Evolutionary conservation across 202 grass and related monocot species (phyloP).

Genomic region (Eragrostis tef): DNA sequence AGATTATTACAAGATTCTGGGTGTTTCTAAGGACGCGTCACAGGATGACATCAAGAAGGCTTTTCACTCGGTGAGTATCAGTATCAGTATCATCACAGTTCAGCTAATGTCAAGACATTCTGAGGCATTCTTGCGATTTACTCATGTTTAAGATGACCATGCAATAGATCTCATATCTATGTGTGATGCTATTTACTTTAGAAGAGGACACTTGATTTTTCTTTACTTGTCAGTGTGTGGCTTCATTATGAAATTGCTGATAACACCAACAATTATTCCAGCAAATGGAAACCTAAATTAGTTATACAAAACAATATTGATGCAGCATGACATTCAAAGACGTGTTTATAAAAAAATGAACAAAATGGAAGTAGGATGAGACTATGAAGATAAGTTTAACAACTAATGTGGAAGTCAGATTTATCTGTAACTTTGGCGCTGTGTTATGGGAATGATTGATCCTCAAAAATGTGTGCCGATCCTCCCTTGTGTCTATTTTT

Average conservation of each 20-base stretch:
- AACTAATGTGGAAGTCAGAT: conserved; percentile 1
- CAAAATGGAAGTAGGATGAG: conserved; percentile 38
- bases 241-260: conserved; percentile 32
- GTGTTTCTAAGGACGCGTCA: conserved; percentile 74
- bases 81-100: conserved; percentile 46
- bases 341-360: conserved; percentile 3
- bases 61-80: conserved; percentile 78
- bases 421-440: conserved; percentile 10
- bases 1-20: conserved; percentile 88
- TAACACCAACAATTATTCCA: conserved; percentile 11
- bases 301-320: conserved; percentile 13
- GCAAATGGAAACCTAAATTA: conserved; percentile 21
- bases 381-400: conserved; percentile 26
- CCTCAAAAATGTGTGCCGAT: conserved; percentile 7
- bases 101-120: conserved; percentile 16
- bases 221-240: conserved; percentile 17
- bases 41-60: conserved; percentile 93
- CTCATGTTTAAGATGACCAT: conserved; percentile 34
- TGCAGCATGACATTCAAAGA: not conserved
- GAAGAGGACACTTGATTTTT: not conserved
- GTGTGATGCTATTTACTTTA: conserved; percentile 10
- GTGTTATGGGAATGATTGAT: conserved; percentile 7
- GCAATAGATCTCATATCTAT: not conserved
- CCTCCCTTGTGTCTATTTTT: not conserved
- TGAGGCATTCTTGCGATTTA: not conserved